Percentiles rank a stretch among this genome's conserved stretches.
Conservation (phyloP, 2,329 filamentous ascomycete genomes). For the Talaromyces islandicus region DNA sequence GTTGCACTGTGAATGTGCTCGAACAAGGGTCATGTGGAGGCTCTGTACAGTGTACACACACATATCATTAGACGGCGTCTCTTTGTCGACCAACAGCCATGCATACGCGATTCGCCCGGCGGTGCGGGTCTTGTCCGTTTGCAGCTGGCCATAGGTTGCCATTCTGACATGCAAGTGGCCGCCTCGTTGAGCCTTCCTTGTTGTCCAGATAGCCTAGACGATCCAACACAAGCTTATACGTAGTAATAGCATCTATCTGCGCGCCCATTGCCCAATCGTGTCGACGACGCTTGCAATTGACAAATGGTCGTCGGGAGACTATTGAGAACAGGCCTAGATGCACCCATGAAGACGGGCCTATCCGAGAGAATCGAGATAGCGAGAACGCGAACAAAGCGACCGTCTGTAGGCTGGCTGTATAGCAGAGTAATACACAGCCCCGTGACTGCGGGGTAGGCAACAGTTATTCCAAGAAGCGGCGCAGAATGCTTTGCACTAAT, state of each 20-base stretch:
- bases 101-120: not conserved
- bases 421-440: too few species aligned
- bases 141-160: not conserved
- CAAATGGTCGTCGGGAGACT: not conserved
- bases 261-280: not conserved
- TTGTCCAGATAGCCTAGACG: not conserved
- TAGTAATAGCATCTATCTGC: not conserved
- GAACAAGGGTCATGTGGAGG: not conserved
- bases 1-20: not conserved
- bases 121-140: not conserved
- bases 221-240: not conserved
- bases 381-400: not conserved
- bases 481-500: not conserved
- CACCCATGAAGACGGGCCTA: not conserved
- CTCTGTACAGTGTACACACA: not conserved
- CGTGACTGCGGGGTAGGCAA: not conserved
- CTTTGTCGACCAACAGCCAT: not conserved
- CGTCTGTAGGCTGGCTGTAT: not conserved
- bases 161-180: not conserved
- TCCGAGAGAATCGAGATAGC: not conserved
- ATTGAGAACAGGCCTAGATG: not conserved
- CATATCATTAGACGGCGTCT: not conserved
- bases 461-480: not conserved
- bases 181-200: not conserved
- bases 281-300: not conserved